A percentile compares a stretch with the other conserved stretches of the same genome.
phyloP scores from a whole-genome alignment of 305 asterid species.

The Fraxinus latifolia region DNA sequence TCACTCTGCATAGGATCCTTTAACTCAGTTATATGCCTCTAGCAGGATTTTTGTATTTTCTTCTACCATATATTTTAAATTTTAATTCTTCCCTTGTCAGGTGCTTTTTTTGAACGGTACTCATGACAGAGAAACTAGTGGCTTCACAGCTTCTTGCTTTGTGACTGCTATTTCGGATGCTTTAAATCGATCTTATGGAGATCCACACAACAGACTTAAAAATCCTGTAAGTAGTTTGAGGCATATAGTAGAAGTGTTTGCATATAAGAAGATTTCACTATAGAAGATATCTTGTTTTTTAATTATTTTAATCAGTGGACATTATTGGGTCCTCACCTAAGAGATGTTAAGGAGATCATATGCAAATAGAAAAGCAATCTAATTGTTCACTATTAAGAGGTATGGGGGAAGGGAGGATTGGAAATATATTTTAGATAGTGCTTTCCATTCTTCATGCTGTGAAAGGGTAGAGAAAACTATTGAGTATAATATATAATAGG shows the following conservation, averaged over 20 bases:
- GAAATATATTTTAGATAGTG: not conserved
- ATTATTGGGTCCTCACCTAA: not conserved
- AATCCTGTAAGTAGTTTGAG: constrained; percentile 48
- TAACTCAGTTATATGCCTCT: not conserved
- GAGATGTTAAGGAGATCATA: not conserved
- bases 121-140: constrained; percentile 78
- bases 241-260: not conserved
- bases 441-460: not conserved
- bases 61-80: not conserved
- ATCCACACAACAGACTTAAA: constrained; percentile 50
- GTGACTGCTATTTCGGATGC: constrained; percentile 82
- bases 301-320: not conserved
- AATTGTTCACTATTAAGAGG: not conserved
- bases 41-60: not conserved
- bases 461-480: not conserved
- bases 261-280: not conserved
- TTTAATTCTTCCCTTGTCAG: constrained; percentile 34
- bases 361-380: not conserved
- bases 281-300: not conserved
- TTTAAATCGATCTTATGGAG: constrained; percentile 70
- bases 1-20: not conserved
- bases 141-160: constrained; percentile 73
- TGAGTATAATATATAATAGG: not conserved
- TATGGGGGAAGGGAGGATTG: not conserved
- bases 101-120: constrained; percentile 85